Conservation (phyloP, 1,284 basidiomycete species). For the Pyrrhoderma noxium region DNA sequence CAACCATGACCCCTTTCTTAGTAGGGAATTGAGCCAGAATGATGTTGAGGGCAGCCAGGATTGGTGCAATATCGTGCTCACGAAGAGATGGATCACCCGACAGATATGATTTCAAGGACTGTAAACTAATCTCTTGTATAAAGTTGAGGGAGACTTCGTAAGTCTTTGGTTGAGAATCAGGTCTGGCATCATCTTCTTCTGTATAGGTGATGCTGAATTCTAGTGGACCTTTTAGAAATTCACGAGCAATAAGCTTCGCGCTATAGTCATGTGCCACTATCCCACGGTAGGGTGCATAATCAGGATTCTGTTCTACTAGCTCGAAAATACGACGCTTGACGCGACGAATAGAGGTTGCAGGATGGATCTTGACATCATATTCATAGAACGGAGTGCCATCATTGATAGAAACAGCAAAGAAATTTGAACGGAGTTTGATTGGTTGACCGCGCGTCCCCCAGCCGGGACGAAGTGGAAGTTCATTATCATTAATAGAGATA, state of each 20-base stretch:
- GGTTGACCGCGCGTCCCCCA: constrained; percentile 52
- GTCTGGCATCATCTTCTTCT: constrained; percentile 52
- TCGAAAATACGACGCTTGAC: constrained; percentile 65
- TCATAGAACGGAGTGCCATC: constrained; percentile 53
- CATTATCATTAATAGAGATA: constrained; percentile 30
- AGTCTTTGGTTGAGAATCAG: constrained; percentile 36
- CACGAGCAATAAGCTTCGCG: constrained; percentile 54
- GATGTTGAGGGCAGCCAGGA: constrained; percentile 67
- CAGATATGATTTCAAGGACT: constrained; percentile 51
- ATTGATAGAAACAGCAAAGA: constrained; percentile 56
- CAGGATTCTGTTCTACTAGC: constrained; percentile 52
- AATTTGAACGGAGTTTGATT: constrained; percentile 66
- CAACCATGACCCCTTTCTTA: constrained; percentile 65
- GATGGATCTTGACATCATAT: constrained; percentile 60
- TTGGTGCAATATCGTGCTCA: constrained; percentile 56
- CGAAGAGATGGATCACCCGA: constrained; percentile 51
- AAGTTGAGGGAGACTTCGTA: constrained; percentile 60
- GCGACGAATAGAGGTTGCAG: constrained; percentile 45
- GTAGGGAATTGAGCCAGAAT: constrained; percentile 54
- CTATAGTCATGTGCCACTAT: constrained; percentile 64
- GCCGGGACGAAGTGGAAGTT: constrained; percentile 58
- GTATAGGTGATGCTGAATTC: constrained; percentile 48
- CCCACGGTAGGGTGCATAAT: constrained; percentile 44
- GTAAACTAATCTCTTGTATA: constrained; percentile 49
- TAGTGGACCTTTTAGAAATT: constrained; percentile 50